Conservation (phyloP, 768 basidiomycete genomes). For the Lactifluus hygrophoroides region DNA sequence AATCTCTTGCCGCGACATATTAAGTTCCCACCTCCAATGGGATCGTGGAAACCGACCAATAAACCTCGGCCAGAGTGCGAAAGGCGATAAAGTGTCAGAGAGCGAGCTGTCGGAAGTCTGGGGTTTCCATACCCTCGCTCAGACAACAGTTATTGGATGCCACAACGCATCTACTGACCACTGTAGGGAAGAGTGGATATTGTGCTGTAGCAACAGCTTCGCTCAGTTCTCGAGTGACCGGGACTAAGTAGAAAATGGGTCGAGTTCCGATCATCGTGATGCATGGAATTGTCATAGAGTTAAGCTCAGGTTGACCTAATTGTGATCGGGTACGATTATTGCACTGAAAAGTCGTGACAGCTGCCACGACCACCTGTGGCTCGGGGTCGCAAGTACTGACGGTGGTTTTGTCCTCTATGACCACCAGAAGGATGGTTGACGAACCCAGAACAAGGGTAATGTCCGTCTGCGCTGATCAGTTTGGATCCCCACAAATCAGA, state of each 20-base stretch:
- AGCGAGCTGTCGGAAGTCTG: neutral
- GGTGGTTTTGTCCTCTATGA: neutral
- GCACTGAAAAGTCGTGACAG: neutral
- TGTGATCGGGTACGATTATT: neutral
- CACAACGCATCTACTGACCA: neutral
- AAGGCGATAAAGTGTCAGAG: neutral
- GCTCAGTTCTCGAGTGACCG: neutral
- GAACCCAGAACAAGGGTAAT: neutral
- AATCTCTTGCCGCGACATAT: neutral
- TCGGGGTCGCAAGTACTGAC: neutral
- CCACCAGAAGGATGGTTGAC: neutral
- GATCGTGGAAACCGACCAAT: neutral
- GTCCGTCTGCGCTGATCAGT: neutral
- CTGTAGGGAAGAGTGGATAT: neutral
- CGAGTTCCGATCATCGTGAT: neutral
- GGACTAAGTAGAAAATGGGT: neutral
- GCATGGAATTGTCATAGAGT: slow-evolving; percentile 1
- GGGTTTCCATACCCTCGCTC: neutral
- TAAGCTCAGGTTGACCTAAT: neutral
- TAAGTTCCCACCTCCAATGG: neutral
- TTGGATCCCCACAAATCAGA: neutral
- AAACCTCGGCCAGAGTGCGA: neutral
- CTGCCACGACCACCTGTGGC: slow-evolving; percentile 2
- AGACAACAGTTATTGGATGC: neutral
- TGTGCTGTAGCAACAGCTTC: neutral